These are phyloP conservation scores for Kodamaea fukazawae DNA, from an alignment of 805 yeast genomes.

Conservation along the genomic window DNA sequence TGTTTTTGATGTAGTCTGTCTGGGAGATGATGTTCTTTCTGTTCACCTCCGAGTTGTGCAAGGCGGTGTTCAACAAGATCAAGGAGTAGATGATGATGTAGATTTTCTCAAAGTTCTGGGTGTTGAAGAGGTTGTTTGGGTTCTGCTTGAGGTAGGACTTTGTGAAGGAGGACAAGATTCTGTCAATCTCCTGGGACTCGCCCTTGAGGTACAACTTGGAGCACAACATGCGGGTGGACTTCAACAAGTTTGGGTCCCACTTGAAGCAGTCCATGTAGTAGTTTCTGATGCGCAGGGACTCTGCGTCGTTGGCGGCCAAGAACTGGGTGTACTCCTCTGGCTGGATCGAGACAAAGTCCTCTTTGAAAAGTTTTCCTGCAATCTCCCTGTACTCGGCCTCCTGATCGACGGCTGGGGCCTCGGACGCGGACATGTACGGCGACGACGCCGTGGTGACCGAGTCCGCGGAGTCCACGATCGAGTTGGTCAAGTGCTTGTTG, in stretches of 20 bases:
- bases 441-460: constrained; percentile 4
- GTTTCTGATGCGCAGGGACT: constrained; percentile 38
- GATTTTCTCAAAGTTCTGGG: constrained; percentile 50
- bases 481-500: background rate
- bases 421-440: constrained; percentile 5
- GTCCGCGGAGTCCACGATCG: constrained; percentile 4
- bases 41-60: constrained; percentile 53
- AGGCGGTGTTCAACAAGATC: constrained; percentile 71
- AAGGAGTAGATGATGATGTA: constrained; percentile 72
- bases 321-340: constrained; percentile 46
- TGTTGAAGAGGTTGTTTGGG: constrained; percentile 48
- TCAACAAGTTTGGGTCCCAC: constrained; percentile 51
- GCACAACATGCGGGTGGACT: constrained; percentile 60
- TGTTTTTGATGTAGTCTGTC: constrained; percentile 40
- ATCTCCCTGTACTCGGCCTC: constrained; percentile 28
- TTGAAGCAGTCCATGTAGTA: constrained; percentile 47
- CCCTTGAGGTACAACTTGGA: constrained; percentile 70
- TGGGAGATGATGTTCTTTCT: constrained; percentile 39
- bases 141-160: constrained; percentile 56
- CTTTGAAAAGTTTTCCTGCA: constrained; percentile 36
- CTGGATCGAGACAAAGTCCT: constrained; percentile 41
- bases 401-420: constrained; percentile 2
- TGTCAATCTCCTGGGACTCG: constrained; percentile 78
- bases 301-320: constrained; percentile 37
- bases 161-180: constrained; percentile 67